A percentile compares a stretch with the other conserved stretches of the same genome.
Evolutionary conservation across 768 basidiomycete species (phyloP).

Genomic region (Lentinula sp.): DNA sequence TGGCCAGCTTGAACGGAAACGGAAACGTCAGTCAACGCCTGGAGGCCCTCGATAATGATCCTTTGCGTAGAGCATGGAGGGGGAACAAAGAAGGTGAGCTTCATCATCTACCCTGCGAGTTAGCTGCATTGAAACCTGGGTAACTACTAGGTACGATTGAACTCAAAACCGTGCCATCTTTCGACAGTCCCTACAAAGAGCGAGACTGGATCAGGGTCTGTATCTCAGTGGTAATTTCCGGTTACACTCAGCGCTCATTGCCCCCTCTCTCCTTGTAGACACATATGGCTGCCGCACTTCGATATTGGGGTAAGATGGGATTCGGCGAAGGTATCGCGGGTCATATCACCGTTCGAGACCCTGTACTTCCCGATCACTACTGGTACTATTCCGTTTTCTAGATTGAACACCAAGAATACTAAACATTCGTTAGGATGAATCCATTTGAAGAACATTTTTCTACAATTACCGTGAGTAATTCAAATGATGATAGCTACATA

Average conservation of each 20-base stretch:
- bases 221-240: neutral
- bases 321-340: slow-evolving; percentile 20
- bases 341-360: slow-evolving; percentile 19
- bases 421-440: slow-evolving; percentile 17
- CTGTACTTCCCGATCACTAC: slow-evolving; percentile 20
- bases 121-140: neutral
- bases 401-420: neutral
- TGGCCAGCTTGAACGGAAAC: neutral
- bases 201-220: slow-evolving; percentile 22
- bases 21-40: neutral
- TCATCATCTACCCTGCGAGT: neutral
- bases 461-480: slow-evolving; percentile 15
- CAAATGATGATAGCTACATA: neutral
- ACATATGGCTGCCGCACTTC: slow-evolving; percentile 21
- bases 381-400: slow-evolving; percentile 10
- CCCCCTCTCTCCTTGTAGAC: slow-evolving; percentile 7
- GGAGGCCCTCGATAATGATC: slow-evolving; percentile 3
- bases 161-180: slow-evolving; percentile 16
- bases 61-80: slow-evolving; percentile 8
- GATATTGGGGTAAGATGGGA: slow-evolving; percentile 16
- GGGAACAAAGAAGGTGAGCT: slow-evolving; percentile 8
- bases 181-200: slow-evolving; percentile 17
- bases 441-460: slow-evolving; percentile 21
- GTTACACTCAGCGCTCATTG: neutral
- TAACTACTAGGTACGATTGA: slow-evolving; percentile 11